Evolutionary conservation across 257 asterid genomes (phyloP), one percentile per base, ranked within the genome.

Genomic region (Plantago ovata): DNA sequence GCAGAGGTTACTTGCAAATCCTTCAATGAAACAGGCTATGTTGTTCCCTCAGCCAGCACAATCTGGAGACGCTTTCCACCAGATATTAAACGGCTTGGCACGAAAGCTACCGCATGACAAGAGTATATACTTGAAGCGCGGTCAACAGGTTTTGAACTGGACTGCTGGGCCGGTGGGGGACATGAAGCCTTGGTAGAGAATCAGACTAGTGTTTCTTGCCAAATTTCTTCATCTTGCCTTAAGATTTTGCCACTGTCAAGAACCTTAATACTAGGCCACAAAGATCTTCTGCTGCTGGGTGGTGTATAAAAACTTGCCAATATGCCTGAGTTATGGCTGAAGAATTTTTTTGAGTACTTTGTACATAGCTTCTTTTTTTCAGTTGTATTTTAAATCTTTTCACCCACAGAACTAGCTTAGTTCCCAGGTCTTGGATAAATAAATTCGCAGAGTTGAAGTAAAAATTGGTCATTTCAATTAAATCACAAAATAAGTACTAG

Each of bases 21-120:
- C 80, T 32, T 76, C 82, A 1, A 76, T 79, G 82, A 79, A 79
- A 62, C 78, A 76, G 68, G 83, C 86, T 7, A 76, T 80, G 86
- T 18, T 80, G 16, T 80, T 80, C 69, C 83, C 79, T 41, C 86
- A 73, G 61, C 86, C 86, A 7, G 90, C 82, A n/a, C 90, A 81
- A 44, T 32, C 95, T 0, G 82, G 96, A 19, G 93, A 88, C 45
- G 95, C 95, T 13, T 85, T 85, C 69, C 89, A 85, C 77, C 95
- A 88, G 48, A 85, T 88, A 36, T 66, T 88, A 51, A 82, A 81
- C 20, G 93, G 90, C 33, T 66, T 82, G 48, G 87, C 95, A 0
- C 93, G 93, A n/a, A 76, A 76, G 44, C 73, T 76, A 20, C 83
- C 81, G 0, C 81, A 71, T n/a, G 67, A 73, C 45, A 65, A 46